Percentiles rank a stretch among this genome's conserved stretches.
phyloP scores from a whole-genome alignment of 2,329 filamentous ascomycete species.

The Cephalotrichum gorgonifer region DNA sequence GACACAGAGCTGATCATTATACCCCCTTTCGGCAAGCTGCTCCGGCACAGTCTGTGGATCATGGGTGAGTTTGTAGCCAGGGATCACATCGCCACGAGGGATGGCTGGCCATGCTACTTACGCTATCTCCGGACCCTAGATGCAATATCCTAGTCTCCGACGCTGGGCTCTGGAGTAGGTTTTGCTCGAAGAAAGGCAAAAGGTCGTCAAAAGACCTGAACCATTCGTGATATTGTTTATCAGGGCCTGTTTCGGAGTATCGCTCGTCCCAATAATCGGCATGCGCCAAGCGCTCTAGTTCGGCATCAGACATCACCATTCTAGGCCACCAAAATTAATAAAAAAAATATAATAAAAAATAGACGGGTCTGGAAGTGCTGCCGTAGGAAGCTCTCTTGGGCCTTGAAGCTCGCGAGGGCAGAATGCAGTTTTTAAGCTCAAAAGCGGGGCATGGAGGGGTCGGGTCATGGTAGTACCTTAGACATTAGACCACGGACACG shows the following conservation, averaged over 20 bases:
- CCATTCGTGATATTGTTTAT: conserved; percentile 40
- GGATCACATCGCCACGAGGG: background rate
- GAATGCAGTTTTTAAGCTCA: too few species aligned
- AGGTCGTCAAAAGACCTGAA: conserved; percentile 37
- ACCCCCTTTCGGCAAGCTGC: conserved; percentile 35
- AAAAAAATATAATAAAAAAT: too few species aligned
- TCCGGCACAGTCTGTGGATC: conserved; percentile 36
- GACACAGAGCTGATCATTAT: conserved; percentile 40
- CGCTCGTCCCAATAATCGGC: conserved; percentile 40
- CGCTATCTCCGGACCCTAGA: conserved; percentile 47
- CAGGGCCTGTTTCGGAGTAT: conserved; percentile 26
- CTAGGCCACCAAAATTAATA: too few species aligned
- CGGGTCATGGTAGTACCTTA: too few species aligned
- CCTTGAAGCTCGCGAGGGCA: too few species aligned
- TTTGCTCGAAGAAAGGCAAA: conserved; percentile 31
- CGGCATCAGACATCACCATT: conserved; percentile 1
- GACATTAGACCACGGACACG: too few species aligned
- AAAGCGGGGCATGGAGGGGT: too few species aligned
- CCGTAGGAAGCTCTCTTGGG: too few species aligned
- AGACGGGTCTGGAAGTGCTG: too few species aligned
- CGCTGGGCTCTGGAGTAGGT: conserved; percentile 24
- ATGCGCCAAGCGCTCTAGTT: background rate
- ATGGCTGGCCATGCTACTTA: too few species aligned
- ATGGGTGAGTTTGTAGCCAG: background rate
- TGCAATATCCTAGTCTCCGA: conserved; percentile 35